Base-by-base conservation (phyloP, 148 eudicot genomes). In the Rhododendron kiyosumense region DNA sequence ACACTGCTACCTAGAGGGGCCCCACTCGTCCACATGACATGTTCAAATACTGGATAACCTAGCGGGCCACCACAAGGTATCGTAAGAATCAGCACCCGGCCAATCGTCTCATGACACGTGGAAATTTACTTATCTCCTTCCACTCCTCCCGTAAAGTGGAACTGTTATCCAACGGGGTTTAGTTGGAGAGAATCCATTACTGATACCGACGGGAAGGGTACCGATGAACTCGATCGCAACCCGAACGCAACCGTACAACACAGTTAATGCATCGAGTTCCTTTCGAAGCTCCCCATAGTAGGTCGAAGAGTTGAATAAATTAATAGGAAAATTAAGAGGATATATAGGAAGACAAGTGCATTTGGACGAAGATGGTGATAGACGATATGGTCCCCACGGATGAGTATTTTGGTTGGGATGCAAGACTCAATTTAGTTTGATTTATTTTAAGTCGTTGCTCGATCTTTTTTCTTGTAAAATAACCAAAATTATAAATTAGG, bases 31-130 rank as follows among this genome's bases (percentile, higher is more conserved):
- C 81, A 3, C 78, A 34, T 78, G 82, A 61, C 43, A 43, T 79
- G 87, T 45, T 65, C 24, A 0, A 34, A 43, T 4, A 24, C 22
- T 36, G 41, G 81, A 71, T 73, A 86, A 49, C 32, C 34, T 26
- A 12, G 32, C 32, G 78, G 84, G 54, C 81, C 87, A 59, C 34
- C 73, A 34, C 38, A 34, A 11, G 26, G 8, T 18, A 41, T 69
- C 51, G 9, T n/a, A 11, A 85, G 79, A 13, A 46, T 80, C 84
- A 4, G 30, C 1, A 32, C 15, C 38, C 36, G 0, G 8, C 87
- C 11, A 85, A 79, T 85, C 28, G 0, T 1, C 0, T 38, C 17
- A 28, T 65, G 5, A 59, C 86, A 79, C 83, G 87, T 85, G 83
- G 77, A 79, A 79, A 8, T n/a, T 59, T 15, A 3, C 7, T 43